These are phyloP conservation scores for Podaxis sp. DNA, from an alignment of 768 basidiomycete species.

Conservation along the genomic window DNA sequence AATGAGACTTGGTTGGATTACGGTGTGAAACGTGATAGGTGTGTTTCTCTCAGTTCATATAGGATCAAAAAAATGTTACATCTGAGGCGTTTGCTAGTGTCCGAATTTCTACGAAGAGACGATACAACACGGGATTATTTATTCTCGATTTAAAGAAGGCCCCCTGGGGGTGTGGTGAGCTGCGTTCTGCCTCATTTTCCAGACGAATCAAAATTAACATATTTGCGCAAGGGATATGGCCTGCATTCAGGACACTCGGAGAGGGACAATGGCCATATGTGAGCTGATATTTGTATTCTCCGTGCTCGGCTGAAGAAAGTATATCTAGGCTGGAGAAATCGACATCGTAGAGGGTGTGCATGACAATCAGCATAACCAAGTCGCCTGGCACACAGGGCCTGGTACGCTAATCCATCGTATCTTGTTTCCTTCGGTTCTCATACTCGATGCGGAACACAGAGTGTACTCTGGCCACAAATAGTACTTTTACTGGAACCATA, in stretches of 20 bases:
- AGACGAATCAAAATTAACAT: not conserved
- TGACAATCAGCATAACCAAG: slow-evolving; percentile 79
- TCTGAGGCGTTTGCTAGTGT: slow-evolving; percentile 42
- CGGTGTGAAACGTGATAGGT: slow-evolving; percentile 65
- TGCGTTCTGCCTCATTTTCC: not conserved
- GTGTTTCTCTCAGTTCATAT: slow-evolving; percentile 1
- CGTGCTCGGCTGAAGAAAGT: too few species aligned
- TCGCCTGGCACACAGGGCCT: slow-evolving; percentile 67
- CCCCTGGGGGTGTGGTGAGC: slow-evolving; percentile 86
- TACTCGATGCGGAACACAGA: slow-evolving; percentile 30
- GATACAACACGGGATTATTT: slow-evolving; percentile 80
- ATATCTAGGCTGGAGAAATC: slow-evolving; percentile 65
- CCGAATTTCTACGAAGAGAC: slow-evolving; percentile 62
- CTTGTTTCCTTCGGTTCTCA: slow-evolving; percentile 1
- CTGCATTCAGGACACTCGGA: slow-evolving; percentile 75
- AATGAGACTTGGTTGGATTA: slow-evolving; percentile 50
- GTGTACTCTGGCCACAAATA: slow-evolving; percentile 50
- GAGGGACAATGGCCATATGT: slow-evolving; percentile 60
- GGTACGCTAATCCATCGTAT: slow-evolving; percentile 10
- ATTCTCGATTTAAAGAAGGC: slow-evolving; percentile 82
- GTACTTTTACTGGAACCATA: slow-evolving; percentile 58
- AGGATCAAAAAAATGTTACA: not conserved
- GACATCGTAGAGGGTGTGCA: slow-evolving; percentile 85
- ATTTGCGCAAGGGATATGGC: slow-evolving; percentile 61
- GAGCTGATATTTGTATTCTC: slow-evolving; percentile 18